Percentiles rank a stretch among this genome's conserved stretches.
Evolutionary conservation across 805 yeast species (phyloP).

Genomic region (Kurtzmaniella cleridarum): DNA sequence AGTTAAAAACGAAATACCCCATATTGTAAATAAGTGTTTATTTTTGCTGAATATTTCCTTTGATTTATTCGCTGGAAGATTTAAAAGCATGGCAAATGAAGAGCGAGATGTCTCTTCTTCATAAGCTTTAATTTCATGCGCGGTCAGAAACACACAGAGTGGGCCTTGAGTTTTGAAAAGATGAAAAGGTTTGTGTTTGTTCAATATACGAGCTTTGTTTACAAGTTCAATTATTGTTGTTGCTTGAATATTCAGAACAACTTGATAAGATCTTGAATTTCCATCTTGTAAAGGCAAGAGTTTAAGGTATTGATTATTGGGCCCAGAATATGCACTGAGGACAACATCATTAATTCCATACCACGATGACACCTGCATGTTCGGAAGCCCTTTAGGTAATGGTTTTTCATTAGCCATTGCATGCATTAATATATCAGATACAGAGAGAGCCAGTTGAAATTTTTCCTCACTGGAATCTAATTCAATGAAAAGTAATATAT

Average conservation of each 20-base stretch:
- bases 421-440: constrained; percentile 83
- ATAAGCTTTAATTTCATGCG: constrained; percentile 57
- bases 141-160: constrained; percentile 53
- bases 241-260: no score
- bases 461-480: constrained; percentile 5
- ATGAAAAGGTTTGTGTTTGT: constrained; percentile 83
- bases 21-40: constrained; percentile 37
- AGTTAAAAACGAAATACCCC: constrained; percentile 41
- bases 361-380: constrained; percentile 65
- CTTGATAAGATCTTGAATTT: no score
- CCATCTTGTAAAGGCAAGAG: no score
- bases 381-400: constrained; percentile 56
- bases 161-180: constrained; percentile 50
- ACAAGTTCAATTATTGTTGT: constrained; percentile 48
- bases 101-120: constrained; percentile 52
- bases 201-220: constrained; percentile 65
- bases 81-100: constrained; percentile 62
- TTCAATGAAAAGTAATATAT: constrained; percentile 55
- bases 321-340: constrained; percentile 36
- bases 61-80: constrained; percentile 38
- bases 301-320: no score
- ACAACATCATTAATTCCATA: constrained; percentile 52
- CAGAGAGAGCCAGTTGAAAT: constrained; percentile 36
- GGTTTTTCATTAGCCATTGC: constrained; percentile 84
- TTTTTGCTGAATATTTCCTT: constrained; percentile 28